These are phyloP conservation scores for Hypoxylon trugodes DNA, from an alignment of 495 filamentous ascomycete genomes.

Conservation along the genomic window DNA sequence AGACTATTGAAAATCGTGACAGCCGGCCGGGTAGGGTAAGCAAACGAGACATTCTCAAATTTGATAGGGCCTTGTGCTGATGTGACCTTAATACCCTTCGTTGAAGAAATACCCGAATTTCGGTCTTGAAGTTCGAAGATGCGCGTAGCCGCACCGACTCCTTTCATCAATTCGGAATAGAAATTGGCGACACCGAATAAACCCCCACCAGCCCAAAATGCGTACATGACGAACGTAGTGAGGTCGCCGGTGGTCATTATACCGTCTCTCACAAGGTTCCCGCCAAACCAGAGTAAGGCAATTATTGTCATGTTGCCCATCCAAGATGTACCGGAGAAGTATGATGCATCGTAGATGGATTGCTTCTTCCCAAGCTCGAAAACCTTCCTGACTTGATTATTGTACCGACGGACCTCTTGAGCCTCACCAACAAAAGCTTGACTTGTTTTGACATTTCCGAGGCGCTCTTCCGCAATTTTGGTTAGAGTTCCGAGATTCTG, in stretches of 20 bases:
- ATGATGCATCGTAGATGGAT: conserved; percentile 86
- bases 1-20: conserved; percentile 90
- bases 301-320: conserved; percentile 96
- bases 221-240: conserved; percentile 98
- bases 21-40: conserved; percentile 89
- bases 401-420: conserved; percentile 89
- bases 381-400: conserved; percentile 87
- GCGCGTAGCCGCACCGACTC: conserved; percentile 92
- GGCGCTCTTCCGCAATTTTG: conserved; percentile 94
- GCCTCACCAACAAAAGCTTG: conserved; percentile 95
- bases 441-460: conserved; percentile 94
- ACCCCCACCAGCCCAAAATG: conserved; percentile 88
- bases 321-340: conserved; percentile 88
- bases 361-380: conserved; percentile 87
- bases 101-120: conserved; percentile 83
- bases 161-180: conserved; percentile 99
- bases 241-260: conserved; percentile 89
- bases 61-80: conserved; percentile 88
- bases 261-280: conserved; percentile 85
- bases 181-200: conserved; percentile 94
- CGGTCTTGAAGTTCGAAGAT: conserved; percentile 97
- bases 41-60: conserved; percentile 85
- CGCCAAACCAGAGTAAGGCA: conserved; percentile 89
- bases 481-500: conserved; percentile 89
- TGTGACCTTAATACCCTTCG: conserved; percentile 75